Evolutionary conservation across 2,329 filamentous ascomycete species (phyloP).

Genomic region (Cercospora zeina): DNA sequence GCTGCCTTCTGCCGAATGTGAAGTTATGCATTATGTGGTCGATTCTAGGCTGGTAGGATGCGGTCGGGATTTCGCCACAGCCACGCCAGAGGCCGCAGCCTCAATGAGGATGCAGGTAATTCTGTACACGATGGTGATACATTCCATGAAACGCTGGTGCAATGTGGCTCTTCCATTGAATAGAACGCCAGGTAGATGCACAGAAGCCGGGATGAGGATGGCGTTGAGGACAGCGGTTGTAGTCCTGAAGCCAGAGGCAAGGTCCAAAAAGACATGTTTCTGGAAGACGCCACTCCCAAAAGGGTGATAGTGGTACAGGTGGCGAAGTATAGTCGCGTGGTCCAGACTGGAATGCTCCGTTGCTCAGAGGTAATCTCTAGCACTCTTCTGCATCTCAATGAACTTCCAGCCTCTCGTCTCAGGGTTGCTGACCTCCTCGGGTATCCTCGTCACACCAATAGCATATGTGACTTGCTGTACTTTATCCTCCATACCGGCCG

Average conservation of each 20-base stretch:
- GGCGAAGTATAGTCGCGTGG: background rate
- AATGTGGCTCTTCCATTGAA: slow-evolving; percentile 6
- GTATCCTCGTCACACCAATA: slow-evolving; percentile 88
- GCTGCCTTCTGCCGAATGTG: slow-evolving; percentile 4
- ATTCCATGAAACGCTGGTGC: slow-evolving; percentile 8
- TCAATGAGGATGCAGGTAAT: slow-evolving; percentile 13
- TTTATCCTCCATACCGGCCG: slow-evolving; percentile 97
- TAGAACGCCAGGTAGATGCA: slow-evolving; percentile 25
- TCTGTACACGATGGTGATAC: slow-evolving; percentile 23
- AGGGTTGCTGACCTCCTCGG: slow-evolving; percentile 94
- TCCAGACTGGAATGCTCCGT: background rate
- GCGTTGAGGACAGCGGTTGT: background rate
- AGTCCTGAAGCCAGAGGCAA: background rate
- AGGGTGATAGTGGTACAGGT: slow-evolving; percentile 1
- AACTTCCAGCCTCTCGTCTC: slow-evolving; percentile 96
- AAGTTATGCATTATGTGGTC: slow-evolving; percentile 1
- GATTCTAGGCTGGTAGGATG: background rate
- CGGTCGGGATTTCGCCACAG: background rate
- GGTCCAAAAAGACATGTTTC: background rate
- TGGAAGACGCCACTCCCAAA: background rate
- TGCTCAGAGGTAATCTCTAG: slow-evolving; percentile 76
- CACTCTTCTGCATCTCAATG: slow-evolving; percentile 98
- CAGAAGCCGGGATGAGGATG: slow-evolving; percentile 14
- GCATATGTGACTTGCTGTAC: slow-evolving; percentile 98
- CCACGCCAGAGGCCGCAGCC: slow-evolving; percentile 3